phyloP scores from a whole-genome alignment of 2,329 filamentous ascomycete species.

The Xylaria sp. region DNA sequence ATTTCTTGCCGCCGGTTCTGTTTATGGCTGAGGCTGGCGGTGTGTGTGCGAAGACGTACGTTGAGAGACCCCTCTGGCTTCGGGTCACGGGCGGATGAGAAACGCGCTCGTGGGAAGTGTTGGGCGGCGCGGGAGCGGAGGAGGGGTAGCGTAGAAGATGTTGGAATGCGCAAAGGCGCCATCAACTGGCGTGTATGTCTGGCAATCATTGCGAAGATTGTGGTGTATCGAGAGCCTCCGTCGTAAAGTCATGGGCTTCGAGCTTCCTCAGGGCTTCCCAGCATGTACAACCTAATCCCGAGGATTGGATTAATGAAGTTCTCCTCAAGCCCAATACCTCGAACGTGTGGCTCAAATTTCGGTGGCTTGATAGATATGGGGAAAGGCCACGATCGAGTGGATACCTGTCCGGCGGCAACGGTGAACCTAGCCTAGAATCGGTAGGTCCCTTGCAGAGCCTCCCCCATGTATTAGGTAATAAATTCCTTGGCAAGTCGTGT shows the following conservation, averaged over 20 bases:
- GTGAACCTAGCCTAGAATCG: conserved; percentile 16
- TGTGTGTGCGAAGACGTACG: conserved; percentile 21
- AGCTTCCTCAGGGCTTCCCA: no score
- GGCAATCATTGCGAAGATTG: conserved; percentile 23
- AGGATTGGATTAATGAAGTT: not conserved
- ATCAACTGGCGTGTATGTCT: conserved; percentile 15
- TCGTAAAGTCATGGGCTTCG: no score
- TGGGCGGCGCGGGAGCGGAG: conserved; percentile 19
- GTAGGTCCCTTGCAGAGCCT: conserved; percentile 34
- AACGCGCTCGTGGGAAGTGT: conserved; percentile 33
- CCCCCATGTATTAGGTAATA: conserved; percentile 24
- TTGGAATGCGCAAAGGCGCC: conserved; percentile 35
- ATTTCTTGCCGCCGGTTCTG: not conserved
- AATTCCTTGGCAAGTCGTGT: conserved; percentile 2
- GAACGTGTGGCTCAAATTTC: not conserved
- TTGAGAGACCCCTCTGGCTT: conserved; percentile 37
- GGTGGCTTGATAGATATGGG: conserved; percentile 15
- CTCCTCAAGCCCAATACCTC: not conserved
- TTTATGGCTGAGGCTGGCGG: not conserved
- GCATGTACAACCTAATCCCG: no score
- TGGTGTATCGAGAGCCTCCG: not conserved
- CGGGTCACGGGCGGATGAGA: conserved; percentile 38
- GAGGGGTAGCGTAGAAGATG: conserved; percentile 12
- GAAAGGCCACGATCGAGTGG: conserved; percentile 9
- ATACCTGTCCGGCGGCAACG: not conserved